Percentiles rank a stretch among this genome's conserved stretches.
phyloP scores from a whole-genome alignment of 352 stramenopile genomes.

The Phytophthora crassamura region DNA sequence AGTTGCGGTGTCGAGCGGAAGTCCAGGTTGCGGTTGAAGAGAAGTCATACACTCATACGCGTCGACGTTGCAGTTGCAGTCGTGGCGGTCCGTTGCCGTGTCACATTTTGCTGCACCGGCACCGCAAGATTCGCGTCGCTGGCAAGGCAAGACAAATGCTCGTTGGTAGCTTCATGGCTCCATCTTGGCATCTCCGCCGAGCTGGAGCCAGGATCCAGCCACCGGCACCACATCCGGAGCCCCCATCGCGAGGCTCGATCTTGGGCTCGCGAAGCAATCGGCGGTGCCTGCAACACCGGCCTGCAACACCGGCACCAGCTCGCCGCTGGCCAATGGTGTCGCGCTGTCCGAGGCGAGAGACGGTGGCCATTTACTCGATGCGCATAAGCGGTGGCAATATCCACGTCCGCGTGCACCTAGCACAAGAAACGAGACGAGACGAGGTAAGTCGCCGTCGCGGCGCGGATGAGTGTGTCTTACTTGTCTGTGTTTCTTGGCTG shows the following conservation, averaged over 20 bases:
- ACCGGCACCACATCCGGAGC: slow-evolving; percentile 16
- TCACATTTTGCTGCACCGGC: slow-evolving; percentile 24
- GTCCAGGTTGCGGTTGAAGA: background rate
- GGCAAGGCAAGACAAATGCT: slow-evolving; percentile 11
- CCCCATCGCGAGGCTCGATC: slow-evolving; percentile 20
- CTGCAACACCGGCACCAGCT: slow-evolving; percentile 29
- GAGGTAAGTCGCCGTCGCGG: slow-evolving; percentile 11
- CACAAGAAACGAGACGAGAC: slow-evolving; percentile 26
- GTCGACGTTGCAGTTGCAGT: slow-evolving; percentile 5
- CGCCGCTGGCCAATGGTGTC: background rate
- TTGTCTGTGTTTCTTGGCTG: slow-evolving; percentile 16
- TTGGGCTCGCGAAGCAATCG: slow-evolving; percentile 10
- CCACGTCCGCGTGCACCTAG: slow-evolving; percentile 14
- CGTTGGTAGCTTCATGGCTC: background rate
- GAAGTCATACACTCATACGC: slow-evolving; percentile 15
- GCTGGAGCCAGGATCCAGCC: slow-evolving; percentile 6
- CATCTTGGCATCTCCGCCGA: background rate
- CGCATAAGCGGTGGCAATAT: slow-evolving; percentile 25
- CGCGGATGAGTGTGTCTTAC: background rate
- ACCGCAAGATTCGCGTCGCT: slow-evolving; percentile 13
- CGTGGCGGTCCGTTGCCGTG: slow-evolving; percentile 17
- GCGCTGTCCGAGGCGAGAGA: slow-evolving; percentile 2
- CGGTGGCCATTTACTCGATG: slow-evolving; percentile 25
- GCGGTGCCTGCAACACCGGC: slow-evolving; percentile 1
- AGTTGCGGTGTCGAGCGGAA: too few species aligned